Base-by-base conservation (phyloP, 192 early-diverging fungal genomes). In the Mortierella alpina region DNA sequence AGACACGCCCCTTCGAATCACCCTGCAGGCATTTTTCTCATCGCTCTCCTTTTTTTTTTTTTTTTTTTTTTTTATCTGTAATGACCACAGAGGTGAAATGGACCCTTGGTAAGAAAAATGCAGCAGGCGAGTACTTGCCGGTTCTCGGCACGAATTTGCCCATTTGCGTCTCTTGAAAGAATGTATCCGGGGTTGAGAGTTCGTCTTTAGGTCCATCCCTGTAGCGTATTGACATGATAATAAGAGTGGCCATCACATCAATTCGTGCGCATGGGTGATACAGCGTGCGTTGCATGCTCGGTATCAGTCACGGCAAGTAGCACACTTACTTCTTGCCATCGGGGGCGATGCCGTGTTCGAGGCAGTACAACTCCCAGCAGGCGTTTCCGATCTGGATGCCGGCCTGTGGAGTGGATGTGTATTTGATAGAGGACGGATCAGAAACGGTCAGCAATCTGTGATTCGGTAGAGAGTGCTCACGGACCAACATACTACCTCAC, bases 331-430 rank as follows among this genome's bases (percentile, higher is more conserved):
- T 87, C 66, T 88, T 88, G 75, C 97, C 97, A 84, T 99, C 97
- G 70, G 97, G 96, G 82, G 94, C 91, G 82, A 99, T 96, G 70
- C 96, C 96, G 89, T 99, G 98, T 85, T 99, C 98, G 60, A 92
- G 88, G 77, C 91, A 95, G 86, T 92, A 93, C 86, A 99, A 93
- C 88, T 99, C 98, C 98, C 98, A 99, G 88, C 98, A 99, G 90
- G 97, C 95, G 91, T 98, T 98, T 93, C 98, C 98, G 80, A 99
- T 99, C 86, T 99, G 98, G 85, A 99, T 96, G 97, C 98, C 98
- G 83, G 98, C 98, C 87, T 95, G 47, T 47, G 3, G 45, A 17
- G 3, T 31, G 31, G 31, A 31, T 31, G 31, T 31, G 1, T 31
- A 31, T 31, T 31, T 31, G 31, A 31, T 1, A 31, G 31, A 31